These are phyloP conservation scores for Cornus kousa DNA, from an alignment of 148 eudicot species.

Conservation along the genomic window DNA sequence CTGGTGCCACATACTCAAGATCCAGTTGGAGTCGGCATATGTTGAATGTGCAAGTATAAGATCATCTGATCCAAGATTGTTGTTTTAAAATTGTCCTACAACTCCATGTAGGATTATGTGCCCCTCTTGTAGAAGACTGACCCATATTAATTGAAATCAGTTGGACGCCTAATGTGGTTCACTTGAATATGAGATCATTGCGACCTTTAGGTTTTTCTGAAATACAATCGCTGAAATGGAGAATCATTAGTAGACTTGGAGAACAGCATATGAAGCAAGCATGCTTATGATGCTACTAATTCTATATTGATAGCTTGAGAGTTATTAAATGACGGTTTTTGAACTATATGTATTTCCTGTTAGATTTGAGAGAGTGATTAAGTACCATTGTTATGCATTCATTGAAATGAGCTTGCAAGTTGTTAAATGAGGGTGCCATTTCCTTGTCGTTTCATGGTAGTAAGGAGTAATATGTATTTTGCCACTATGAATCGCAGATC, in stretches of 20 bases:
- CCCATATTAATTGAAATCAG: not conserved
- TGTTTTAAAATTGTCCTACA: not conserved
- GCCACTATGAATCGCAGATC: not conserved
- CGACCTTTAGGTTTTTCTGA: not conserved
- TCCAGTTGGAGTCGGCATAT: conserved; percentile 10
- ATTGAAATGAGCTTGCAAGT: not conserved
- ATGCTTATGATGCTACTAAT: not conserved
- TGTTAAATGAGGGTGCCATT: not conserved
- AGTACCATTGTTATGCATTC: not conserved
- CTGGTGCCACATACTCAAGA: not conserved
- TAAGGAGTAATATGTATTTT: not conserved
- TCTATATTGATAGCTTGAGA: not conserved
- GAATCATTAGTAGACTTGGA: not conserved
- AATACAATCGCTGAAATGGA: not conserved
- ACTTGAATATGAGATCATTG: not conserved
- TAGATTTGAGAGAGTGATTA: not conserved
- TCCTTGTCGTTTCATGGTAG: not conserved
- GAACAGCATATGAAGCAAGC: not conserved
- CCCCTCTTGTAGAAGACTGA: not conserved
- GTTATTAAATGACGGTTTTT: not conserved
- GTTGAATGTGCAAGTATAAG: not conserved
- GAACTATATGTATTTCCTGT: not conserved
- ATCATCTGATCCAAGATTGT: conserved; percentile 1
- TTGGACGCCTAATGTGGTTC: not conserved
- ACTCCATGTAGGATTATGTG: not conserved